Evolutionary conservation across 257 asterid species (phyloP).

Genomic region (Jacaranda mimosifolia): DNA sequence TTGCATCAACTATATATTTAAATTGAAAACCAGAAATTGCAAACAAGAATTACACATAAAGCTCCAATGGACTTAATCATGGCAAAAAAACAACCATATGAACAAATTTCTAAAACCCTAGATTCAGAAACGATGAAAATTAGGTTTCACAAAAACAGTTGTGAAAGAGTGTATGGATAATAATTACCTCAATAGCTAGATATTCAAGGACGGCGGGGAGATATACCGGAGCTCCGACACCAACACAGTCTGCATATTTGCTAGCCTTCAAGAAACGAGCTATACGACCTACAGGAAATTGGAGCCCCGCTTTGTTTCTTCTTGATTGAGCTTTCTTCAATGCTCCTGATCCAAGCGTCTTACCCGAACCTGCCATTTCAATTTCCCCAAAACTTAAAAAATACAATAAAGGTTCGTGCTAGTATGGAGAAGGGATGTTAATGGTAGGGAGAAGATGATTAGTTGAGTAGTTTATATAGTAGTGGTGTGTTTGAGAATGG

Average conservation of each 20-base stretch:
- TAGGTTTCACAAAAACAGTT: background rate
- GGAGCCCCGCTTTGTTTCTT: slow-evolving; percentile 83
- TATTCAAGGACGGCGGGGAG: slow-evolving; percentile 90
- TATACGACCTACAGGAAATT: slow-evolving; percentile 89
- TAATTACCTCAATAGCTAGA: slow-evolving; percentile 76
- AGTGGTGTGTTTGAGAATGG: background rate
- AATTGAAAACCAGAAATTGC: background rate
- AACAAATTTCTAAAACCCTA: background rate
- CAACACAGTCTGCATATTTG: slow-evolving; percentile 84
- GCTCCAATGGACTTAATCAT: too few relatives aligned
- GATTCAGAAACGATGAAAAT: slow-evolving; percentile 23
- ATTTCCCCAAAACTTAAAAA: background rate
- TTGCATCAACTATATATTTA: background rate
- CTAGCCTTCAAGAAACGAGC: slow-evolving; percentile 91
- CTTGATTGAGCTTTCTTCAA: slow-evolving; percentile 77
- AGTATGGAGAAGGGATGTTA: background rate
- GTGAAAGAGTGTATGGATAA: background rate
- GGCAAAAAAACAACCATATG: background rate
- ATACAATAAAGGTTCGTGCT: too few relatives aligned
- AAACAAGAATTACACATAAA: background rate
- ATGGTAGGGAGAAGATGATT: background rate
- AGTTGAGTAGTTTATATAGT: slow-evolving; percentile 52
- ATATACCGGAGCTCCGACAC: slow-evolving; percentile 91
- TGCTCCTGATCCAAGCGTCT: slow-evolving; percentile 75
- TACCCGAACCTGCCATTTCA: slow-evolving; percentile 85